phyloP scores from a whole-genome alignment of 345 rosid species.

The Lenwebbia sp. region DNA sequence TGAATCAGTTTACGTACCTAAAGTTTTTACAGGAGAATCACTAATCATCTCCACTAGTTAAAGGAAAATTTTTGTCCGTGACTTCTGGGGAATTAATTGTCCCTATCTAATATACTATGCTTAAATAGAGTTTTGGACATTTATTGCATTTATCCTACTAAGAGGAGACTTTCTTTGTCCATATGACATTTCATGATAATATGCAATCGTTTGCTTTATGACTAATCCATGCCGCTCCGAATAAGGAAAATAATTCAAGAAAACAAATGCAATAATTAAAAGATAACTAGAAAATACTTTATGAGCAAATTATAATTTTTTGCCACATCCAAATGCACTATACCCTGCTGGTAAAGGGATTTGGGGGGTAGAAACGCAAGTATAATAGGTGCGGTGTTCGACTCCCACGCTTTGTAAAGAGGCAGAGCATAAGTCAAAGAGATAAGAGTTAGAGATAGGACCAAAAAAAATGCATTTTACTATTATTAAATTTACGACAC shows the following conservation, averaged over 20 bases:
- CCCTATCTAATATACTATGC: background rate
- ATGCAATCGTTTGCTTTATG: background rate
- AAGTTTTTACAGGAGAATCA: background rate
- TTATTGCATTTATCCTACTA: background rate
- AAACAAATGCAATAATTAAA: background rate
- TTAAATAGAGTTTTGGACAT: background rate
- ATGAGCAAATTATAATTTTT: background rate
- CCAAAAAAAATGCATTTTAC: background rate
- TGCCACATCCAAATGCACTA: background rate
- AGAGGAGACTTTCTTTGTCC: background rate
- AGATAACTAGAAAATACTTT: background rate
- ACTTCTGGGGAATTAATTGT: background rate
- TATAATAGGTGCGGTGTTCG: no score
- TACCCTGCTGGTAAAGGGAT: no score
- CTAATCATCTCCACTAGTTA: background rate
- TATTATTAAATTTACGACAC: background rate
- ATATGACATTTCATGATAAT: background rate
- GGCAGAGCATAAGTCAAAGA: no score
- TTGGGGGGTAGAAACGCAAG: accelerated
- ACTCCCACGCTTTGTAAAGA: no score
- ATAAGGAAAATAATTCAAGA: background rate
- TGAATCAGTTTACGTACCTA: background rate
- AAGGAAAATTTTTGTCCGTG: background rate
- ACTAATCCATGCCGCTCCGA: background rate
- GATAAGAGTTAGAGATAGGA: no score